A percentile compares a stretch with the other conserved stretches of the same genome.
Conservation (phyloP, 163 green algal species). For the Trebouxiophyceae sp. region DNA sequence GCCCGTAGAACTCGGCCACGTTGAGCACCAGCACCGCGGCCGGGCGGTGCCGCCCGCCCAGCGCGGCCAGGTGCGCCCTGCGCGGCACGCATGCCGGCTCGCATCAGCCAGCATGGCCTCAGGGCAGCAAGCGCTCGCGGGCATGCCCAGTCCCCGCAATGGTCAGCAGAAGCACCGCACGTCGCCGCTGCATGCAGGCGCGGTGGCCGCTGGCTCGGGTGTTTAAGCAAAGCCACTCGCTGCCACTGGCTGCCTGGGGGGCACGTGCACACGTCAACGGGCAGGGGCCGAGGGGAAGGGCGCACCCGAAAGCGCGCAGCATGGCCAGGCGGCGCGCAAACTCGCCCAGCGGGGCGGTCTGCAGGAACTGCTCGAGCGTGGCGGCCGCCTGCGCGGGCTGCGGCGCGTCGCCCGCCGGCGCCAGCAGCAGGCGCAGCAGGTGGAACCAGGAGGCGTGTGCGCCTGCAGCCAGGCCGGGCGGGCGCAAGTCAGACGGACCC, state of each 20-base stretch:
- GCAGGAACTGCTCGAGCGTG: slow-evolving; percentile 82
- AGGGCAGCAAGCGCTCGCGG: no score
- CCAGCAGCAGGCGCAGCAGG: slow-evolving; percentile 62
- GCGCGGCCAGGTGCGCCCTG: not conserved
- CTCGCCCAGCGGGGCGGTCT: slow-evolving; percentile 81
- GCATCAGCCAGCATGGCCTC: no score
- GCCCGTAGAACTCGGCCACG: slow-evolving; percentile 68
- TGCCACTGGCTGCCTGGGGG: no score
- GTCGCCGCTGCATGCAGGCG: no score
- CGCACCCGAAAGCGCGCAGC: slow-evolving; percentile 59
- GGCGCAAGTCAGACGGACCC: no score
- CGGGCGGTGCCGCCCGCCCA: not conserved
- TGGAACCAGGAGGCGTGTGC: slow-evolving; percentile 73
- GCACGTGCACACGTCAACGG: no score
- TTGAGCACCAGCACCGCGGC: slow-evolving; percentile 49
- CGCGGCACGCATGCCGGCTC: no score
- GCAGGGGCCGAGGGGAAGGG: not conserved
- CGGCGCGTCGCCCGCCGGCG: not conserved
- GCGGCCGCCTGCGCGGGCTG: slow-evolving; percentile 11
- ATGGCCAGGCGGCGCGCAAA: slow-evolving; percentile 70
- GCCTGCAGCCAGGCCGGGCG: slow-evolving; percentile 24
- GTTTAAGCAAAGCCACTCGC: no score
- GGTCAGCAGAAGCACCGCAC: no score
- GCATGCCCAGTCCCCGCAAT: no score
- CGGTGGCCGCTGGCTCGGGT: no score